Conservation (phyloP, 2,329 filamentous ascomycete species). For the Stachybotrys chartarum region DNA sequence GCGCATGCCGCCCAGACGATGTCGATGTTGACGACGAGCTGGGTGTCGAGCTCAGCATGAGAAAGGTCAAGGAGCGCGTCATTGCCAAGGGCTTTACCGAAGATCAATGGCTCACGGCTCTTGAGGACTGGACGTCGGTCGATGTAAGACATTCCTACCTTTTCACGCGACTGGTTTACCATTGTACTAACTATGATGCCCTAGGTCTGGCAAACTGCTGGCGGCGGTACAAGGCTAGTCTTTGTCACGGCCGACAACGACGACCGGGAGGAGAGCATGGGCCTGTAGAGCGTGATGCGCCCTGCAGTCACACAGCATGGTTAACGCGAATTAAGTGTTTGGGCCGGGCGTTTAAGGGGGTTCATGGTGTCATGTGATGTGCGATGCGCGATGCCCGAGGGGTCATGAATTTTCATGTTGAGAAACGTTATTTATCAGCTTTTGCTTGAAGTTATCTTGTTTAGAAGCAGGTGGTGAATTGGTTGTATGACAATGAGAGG, state of each 20-base stretch:
- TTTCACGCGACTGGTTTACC: background rate
- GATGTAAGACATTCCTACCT: constrained; percentile 61
- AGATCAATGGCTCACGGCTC: constrained; percentile 78
- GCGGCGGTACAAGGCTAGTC: constrained; percentile 61
- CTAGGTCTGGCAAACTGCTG: constrained; percentile 73
- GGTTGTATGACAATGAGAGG: no score
- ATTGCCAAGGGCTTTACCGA: constrained; percentile 95
- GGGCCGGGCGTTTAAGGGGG: constrained; percentile 20
- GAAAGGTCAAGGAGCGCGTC: constrained; percentile 83
- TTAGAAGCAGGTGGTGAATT: background rate
- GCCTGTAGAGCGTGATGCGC: constrained; percentile 14
- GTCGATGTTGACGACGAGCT: constrained; percentile 46
- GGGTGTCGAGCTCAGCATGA: constrained; percentile 70
- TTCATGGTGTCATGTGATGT: background rate
- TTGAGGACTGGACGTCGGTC: constrained; percentile 82
- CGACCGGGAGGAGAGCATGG: constrained; percentile 40
- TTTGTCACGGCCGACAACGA: constrained; percentile 58
- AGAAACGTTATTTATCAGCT: no score
- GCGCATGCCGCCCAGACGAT: constrained; percentile 72
- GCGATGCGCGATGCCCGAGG: background rate
- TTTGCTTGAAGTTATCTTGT: background rate
- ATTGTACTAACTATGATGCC: constrained; percentile 27
- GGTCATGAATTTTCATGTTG: background rate
- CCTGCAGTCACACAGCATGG: background rate
- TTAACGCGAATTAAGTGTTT: background rate